Base-by-base conservation (phyloP, 768 basidiomycete genomes). In the Cyathus striatus region DNA sequence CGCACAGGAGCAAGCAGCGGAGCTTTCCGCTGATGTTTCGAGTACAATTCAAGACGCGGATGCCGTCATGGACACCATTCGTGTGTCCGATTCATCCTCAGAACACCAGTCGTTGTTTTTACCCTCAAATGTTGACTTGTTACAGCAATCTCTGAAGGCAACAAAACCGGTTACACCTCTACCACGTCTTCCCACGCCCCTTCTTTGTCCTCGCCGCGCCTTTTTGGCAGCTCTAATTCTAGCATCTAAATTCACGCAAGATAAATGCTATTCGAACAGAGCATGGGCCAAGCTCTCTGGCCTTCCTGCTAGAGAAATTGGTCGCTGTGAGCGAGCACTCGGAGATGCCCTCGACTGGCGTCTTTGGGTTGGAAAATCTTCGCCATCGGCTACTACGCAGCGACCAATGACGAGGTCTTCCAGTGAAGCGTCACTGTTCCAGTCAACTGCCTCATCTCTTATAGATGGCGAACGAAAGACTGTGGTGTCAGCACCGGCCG, bases 231-330 rank as follows among this genome's bases (percentile, higher is more conserved):
- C 89, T 0, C 69, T 97, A 32, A 90, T 97, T 43, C 72, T 91
- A 40, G 94, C 93, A 0, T 86, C 87, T 13, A 97, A 97, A 54
- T 94, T 94, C 58, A 81, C 87, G 48, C 91, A 94, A 66, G 93
- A 97, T 55, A 83, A 89, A 40, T 90, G 88, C 33, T 96, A 94
- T 54, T 92, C 90, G 12, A 95, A 96, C 59, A 79, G 82, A 21
- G 92, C 93, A 14, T 96, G 94, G 94, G 87, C 89, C 1, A 92
- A 93, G 55, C 75, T 97, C 5, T 88, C 87, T n/a, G 91, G 92
- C 14, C 73, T 97, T 2, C 79, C 84, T 0, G 81, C 90, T 4
- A 68, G 81, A 32, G 93, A 97, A 68, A 87, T 97, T 40, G 83
- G 89, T 27, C 78, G 81, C 14, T 93, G 90, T 56, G 94, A 97